A percentile compares a stretch with the other conserved stretches of the same genome.
Conservation (phyloP, 352 stramenopile genomes). For the Pythium plurisporium region DNA sequence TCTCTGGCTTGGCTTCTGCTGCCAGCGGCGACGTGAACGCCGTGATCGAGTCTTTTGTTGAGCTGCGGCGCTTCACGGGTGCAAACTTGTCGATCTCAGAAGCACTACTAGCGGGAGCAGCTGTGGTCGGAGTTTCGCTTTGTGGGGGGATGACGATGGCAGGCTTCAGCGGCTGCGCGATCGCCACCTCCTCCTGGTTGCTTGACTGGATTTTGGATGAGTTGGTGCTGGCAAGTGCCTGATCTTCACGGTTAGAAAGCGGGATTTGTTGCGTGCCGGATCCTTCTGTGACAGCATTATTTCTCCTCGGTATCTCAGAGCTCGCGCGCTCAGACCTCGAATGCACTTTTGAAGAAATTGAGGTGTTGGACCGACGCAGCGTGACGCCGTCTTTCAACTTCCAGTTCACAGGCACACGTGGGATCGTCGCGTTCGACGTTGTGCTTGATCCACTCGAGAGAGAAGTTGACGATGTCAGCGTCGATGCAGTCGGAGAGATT, state of each 20-base stretch:
- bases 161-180: not conserved
- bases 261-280: no score
- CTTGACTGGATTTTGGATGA: not conserved
- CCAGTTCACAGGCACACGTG: constrained; percentile 43
- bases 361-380: constrained; percentile 27
- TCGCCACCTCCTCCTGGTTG: not conserved
- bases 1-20: not conserved
- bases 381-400: constrained; percentile 46
- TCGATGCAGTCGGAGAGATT: not conserved
- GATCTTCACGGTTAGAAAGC: no score
- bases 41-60: constrained; percentile 2
- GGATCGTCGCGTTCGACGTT: constrained; percentile 15
- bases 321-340: not conserved
- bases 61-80: constrained; percentile 20
- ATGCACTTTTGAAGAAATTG: not conserved
- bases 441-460: constrained; percentile 7
- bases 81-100: constrained; percentile 14
- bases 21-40: not conserved
- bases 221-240: not conserved
- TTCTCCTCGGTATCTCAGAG: not conserved
- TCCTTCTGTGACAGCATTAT: no score
- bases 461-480: constrained; percentile 8
- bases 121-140: no score
- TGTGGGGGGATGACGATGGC: not conserved
- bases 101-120: not conserved